A percentile compares a stretch with the other conserved stretches of the same genome.
These are phyloP conservation scores for Cyclaneusma minus DNA, from an alignment of 2,329 filamentous ascomycete species.

Conservation along the genomic window DNA sequence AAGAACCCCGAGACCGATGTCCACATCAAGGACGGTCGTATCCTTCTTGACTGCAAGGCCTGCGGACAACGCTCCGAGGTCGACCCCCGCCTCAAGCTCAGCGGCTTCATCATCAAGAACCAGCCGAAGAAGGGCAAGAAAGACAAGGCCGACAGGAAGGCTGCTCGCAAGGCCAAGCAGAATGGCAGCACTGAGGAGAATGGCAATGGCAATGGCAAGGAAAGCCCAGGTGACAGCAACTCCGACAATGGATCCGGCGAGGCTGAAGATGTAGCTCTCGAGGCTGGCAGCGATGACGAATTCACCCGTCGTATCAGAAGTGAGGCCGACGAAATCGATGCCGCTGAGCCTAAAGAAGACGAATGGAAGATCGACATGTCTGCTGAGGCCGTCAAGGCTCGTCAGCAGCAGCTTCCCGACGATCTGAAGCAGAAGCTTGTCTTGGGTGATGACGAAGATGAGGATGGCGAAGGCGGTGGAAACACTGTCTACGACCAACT, in stretches of 20 bases:
- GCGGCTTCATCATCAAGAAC: constrained; percentile 94
- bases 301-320: constrained; percentile 61
- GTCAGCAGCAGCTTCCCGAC: constrained; percentile 80
- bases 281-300: constrained; percentile 80
- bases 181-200: constrained; percentile 40
- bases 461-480: constrained; percentile 60
- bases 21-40: constrained; percentile 83
- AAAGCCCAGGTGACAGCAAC: constrained; percentile 52
- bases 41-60: constrained; percentile 94
- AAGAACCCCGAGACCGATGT: constrained; percentile 98
- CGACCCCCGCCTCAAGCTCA: constrained; percentile 87
- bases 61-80: constrained; percentile 89
- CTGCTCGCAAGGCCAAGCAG: constrained; percentile 72
- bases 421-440: constrained; percentile 89
- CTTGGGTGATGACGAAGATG: constrained; percentile 64
- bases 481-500: constrained; percentile 77
- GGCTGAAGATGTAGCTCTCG: constrained; percentile 36
- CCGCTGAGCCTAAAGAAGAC: constrained; percentile 60
- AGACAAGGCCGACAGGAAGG: constrained; percentile 86
- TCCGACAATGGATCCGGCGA: constrained; percentile 39
- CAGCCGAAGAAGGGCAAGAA: constrained; percentile 90
- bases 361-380: constrained; percentile 97
- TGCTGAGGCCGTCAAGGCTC: constrained; percentile 85
- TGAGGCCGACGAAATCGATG: constrained; percentile 58
- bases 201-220: constrained; percentile 37